These are phyloP conservation scores for Panellus pusillus DNA, from an alignment of 768 basidiomycete genomes.

Conservation along the genomic window DNA sequence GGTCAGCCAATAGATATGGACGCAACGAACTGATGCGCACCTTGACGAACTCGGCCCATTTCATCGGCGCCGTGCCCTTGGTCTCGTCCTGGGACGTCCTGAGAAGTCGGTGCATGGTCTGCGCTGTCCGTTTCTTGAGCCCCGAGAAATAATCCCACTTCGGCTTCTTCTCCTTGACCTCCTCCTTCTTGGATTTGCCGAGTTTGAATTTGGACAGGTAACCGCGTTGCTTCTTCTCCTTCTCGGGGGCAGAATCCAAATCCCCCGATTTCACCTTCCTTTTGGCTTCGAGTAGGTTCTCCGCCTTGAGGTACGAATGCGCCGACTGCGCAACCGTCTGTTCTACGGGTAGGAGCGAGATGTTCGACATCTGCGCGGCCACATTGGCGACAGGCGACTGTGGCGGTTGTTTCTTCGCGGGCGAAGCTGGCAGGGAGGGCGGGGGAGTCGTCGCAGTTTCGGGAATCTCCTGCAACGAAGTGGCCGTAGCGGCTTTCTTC, in stretches of 20 bases:
- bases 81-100: slow-evolving; percentile 55
- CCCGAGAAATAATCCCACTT: slow-evolving; percentile 57
- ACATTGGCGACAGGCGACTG: slow-evolving; percentile 18
- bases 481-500: slow-evolving; percentile 43
- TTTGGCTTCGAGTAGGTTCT: slow-evolving; percentile 50
- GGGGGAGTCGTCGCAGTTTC: slow-evolving; percentile 21
- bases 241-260: slow-evolving; percentile 44
- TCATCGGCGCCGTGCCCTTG: slow-evolving; percentile 58
- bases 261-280: slow-evolving; percentile 71
- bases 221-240: slow-evolving; percentile 39
- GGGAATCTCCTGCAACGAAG: slow-evolving; percentile 24
- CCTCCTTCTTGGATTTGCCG: slow-evolving; percentile 34
- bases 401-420: slow-evolving; percentile 24
- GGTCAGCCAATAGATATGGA: background rate
- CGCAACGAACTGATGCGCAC: slow-evolving; percentile 34
- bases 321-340: slow-evolving; percentile 64
- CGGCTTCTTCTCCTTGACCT: slow-evolving; percentile 38
- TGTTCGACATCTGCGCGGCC: slow-evolving; percentile 23
- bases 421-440: slow-evolving; percentile 21
- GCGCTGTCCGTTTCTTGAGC: slow-evolving; percentile 57
- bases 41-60: slow-evolving; percentile 79
- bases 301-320: slow-evolving; percentile 63
- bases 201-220: slow-evolving; percentile 53
- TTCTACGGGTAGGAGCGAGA: slow-evolving; percentile 43
- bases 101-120: slow-evolving; percentile 65